A percentile compares a stretch with the other conserved stretches of the same genome.
Evolutionary conservation across 352 stramenopile genomes (phyloP).

Genomic region (Phytophthora europaea): DNA sequence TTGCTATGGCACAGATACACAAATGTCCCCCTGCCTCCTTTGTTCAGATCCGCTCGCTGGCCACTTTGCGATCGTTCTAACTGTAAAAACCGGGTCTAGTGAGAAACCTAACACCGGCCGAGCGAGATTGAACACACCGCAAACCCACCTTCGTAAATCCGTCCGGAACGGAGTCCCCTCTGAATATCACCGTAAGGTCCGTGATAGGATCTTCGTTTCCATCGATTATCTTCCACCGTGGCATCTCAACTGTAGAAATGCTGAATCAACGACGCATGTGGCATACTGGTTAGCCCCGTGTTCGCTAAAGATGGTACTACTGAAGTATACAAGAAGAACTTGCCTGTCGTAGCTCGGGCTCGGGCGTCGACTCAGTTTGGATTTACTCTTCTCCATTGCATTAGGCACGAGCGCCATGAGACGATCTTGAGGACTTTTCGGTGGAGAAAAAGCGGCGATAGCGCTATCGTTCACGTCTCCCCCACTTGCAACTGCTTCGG

Average conservation of each 20-base stretch:
- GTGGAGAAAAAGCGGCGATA: conserved; percentile 23
- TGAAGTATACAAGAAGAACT: background rate
- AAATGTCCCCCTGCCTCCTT: conserved; percentile 80
- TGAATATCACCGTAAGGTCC: conserved; percentile 84
- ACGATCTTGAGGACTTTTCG: conserved; percentile 71
- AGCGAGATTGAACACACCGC: background rate
- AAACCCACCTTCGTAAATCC: conserved; percentile 77
- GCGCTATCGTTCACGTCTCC: conserved; percentile 2
- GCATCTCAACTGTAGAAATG: conserved; percentile 5
- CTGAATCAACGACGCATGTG: conserved; percentile 9
- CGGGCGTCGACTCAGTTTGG: conserved; percentile 40
- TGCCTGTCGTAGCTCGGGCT: conserved; percentile 52
- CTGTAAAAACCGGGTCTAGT: conserved; percentile 27
- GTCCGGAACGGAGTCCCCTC: conserved; percentile 72
- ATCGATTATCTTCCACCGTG: conserved; percentile 64
- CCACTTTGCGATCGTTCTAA: conserved; percentile 81
- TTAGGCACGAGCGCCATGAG: conserved; percentile 38
- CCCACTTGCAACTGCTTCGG: conserved; percentile 5
- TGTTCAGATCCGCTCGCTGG: conserved; percentile 83
- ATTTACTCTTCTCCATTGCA: conserved; percentile 64
- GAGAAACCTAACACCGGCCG: background rate
- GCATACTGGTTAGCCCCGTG: background rate
- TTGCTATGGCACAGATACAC: conserved; percentile 80
- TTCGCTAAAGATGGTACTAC: too few species aligned
- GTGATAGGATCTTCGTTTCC: conserved; percentile 65